Percentiles rank a stretch among this genome's conserved stretches.
These are phyloP conservation scores for Saturnispora ahearnii DNA, from an alignment of 805 yeast species.

Conservation along the genomic window DNA sequence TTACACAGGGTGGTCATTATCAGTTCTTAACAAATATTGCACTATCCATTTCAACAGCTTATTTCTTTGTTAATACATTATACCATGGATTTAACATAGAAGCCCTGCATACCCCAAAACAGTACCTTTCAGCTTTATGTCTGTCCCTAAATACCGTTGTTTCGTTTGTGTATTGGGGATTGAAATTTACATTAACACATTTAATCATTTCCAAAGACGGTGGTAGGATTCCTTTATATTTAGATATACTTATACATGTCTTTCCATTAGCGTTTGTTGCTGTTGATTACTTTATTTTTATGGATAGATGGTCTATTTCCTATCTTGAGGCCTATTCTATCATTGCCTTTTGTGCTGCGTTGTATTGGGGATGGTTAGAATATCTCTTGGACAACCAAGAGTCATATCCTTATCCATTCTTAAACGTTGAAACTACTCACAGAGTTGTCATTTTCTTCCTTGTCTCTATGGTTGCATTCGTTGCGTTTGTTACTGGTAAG, in stretches of 20 bases:
- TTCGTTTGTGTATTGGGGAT: constrained; percentile 59
- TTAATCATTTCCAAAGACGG: constrained; percentile 34
- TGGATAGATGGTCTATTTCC: constrained; percentile 36
- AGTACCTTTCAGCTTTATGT: constrained; percentile 42
- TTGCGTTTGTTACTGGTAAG: constrained; percentile 20
- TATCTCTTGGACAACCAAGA: constrained; percentile 37
- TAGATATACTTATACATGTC: constrained; percentile 53
- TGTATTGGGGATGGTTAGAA: constrained; percentile 48
- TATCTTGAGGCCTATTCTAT: constrained; percentile 31
- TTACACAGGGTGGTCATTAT: constrained; percentile 53
- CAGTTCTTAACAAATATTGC: constrained; percentile 70
- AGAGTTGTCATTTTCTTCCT: constrained; percentile 40
- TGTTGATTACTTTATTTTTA: constrained; percentile 45
- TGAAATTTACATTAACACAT: constrained; percentile 42
- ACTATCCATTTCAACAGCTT: constrained; percentile 37
- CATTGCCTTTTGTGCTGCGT: constrained; percentile 32
- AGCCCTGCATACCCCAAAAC: constrained; percentile 23
- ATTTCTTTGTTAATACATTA: constrained; percentile 31
- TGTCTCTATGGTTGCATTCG: constrained; percentile 34
- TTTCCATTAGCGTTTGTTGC: constrained; percentile 46
- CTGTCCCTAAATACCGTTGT: constrained; percentile 54
- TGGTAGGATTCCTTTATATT: constrained; percentile 35
- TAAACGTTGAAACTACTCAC: constrained; percentile 40
- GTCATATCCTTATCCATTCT: constrained; percentile 57
- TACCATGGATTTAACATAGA: constrained; percentile 29